Conservation (phyloP, 2,329 filamentous ascomycete genomes). For the Fusarium compactum region DNA sequence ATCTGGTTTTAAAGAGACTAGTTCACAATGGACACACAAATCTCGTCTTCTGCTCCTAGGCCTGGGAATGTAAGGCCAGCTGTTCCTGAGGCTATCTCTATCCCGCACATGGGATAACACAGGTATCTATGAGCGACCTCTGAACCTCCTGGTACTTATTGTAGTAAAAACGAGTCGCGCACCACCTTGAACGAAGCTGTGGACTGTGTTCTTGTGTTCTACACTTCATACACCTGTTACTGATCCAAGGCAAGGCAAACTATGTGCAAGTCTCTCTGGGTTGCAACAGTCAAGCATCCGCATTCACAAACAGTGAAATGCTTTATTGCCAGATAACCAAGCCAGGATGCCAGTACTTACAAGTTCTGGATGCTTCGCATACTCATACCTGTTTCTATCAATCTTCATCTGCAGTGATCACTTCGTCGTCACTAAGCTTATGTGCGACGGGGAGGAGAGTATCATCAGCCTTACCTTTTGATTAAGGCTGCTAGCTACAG, state of each 20-base stretch:
- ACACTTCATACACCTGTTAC: too few relatives aligned
- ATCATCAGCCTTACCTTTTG: not conserved
- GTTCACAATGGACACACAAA: too few relatives aligned
- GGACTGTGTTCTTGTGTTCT: not conserved
- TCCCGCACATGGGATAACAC: not conserved
- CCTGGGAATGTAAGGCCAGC: fast-evolving
- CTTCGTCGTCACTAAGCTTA: not conserved
- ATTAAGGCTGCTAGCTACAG: not conserved
- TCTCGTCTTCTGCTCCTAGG: fast-evolving
- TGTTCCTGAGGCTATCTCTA: not conserved
- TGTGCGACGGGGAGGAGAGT: not conserved
- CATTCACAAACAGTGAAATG: not conserved
- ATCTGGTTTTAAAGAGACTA: not conserved
- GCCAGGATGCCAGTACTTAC: not conserved
- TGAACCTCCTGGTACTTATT: not conserved
- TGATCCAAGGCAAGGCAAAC: not conserved
- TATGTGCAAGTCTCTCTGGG: not conserved
- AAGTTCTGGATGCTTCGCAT: not conserved
- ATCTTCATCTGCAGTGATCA: not conserved
- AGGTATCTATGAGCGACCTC: not conserved
- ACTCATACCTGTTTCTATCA: not conserved
- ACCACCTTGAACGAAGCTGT: not conserved
- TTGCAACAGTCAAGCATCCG: not conserved
- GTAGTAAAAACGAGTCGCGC: fast-evolving
- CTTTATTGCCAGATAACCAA: too few relatives aligned